Base-by-base conservation (phyloP, 106 monocot genomes). In the Platanthera zijinensis region DNA sequence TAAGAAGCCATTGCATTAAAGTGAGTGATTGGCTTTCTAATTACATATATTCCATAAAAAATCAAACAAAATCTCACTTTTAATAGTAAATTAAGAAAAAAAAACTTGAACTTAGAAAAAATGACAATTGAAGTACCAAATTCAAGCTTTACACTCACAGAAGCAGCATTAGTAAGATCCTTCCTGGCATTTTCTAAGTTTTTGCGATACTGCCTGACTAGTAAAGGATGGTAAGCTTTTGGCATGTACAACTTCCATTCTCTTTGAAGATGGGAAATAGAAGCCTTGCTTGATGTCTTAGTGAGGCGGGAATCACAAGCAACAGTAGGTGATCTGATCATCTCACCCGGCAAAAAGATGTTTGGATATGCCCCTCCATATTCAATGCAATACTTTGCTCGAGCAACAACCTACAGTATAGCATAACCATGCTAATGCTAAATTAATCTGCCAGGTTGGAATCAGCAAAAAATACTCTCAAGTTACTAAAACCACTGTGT, bases 371-470 rank as follows among this genome's bases (percentile, higher is more conserved):
- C 80, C 45, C 85, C 95, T 81, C 82, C 83, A 86, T 91, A 87
- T 75, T 89, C 83, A 78, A 91, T 80, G 79, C 91, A 83, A 73
- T 89, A 95, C 74, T 87, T 95, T 74, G 95, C 95, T 77, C 95
- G 85, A 52, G 95, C 89, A 86, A 70, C 18, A 28, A 95, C 76
- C 95, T 95, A 71, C 32, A 81, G 50, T 18, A 50, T 8, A 67
- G 22, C 18, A 67, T 67, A 67, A 67, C 39, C 67, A 67, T 67
- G 7, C 64, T 10, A 30, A 67, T 10, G 11, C 32, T 39, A 25
- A 67, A 39, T 67, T 67, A 30, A 30, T 11, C 67, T 67, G 5
- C 10, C 30, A 67, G 12, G 8, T 19, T 6, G 22, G 28, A 64
- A 64, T 64, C 5, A 7, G 8, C 9, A 18, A 49, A 67, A 61